Percentiles rank a stretch among this genome's conserved stretches.
These are phyloP conservation scores for Clonostachys rhizophaga DNA, from an alignment of 2,329 filamentous ascomycete genomes.

Conservation along the genomic window DNA sequence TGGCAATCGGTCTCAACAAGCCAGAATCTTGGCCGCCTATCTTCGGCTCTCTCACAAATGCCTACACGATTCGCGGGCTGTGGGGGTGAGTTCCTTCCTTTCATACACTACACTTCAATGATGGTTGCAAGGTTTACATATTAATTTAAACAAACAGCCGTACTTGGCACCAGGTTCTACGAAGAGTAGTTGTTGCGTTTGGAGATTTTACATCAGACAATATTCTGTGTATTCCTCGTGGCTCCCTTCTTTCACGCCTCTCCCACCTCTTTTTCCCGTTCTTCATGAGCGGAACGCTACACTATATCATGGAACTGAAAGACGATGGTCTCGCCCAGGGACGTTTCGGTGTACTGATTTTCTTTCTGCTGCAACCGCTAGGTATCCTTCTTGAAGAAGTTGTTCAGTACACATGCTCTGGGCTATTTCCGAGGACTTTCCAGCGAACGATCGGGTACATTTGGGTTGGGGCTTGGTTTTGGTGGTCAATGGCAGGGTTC, in stretches of 20 bases:
- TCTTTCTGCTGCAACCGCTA: slow-evolving; percentile 5
- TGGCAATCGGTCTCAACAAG: background rate
- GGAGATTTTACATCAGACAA: slow-evolving; percentile 3
- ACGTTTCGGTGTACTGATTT: background rate
- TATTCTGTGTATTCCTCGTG: slow-evolving; percentile 1
- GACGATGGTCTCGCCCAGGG: background rate
- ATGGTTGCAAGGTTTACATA: background rate
- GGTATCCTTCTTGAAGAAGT: slow-evolving; percentile 6
- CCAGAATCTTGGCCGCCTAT: slow-evolving; percentile 2
- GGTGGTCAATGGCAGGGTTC: slow-evolving; percentile 1
- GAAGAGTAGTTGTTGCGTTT: slow-evolving; percentile 2
- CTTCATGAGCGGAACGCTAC: slow-evolving; percentile 1
- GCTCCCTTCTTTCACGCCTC: slow-evolving; percentile 1
- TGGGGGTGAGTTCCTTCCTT: slow-evolving; percentile 4
- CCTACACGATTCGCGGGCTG: slow-evolving; percentile 4
- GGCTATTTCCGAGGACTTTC: background rate
- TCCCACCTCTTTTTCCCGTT: slow-evolving; percentile 4
- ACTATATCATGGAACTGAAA: slow-evolving; percentile 1
- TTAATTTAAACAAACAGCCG: no score
- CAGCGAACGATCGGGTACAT: slow-evolving; percentile 1
- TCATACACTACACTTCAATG: background rate
- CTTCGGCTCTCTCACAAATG: background rate
- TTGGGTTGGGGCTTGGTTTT: slow-evolving; percentile 1
- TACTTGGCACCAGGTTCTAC: slow-evolving; percentile 5
- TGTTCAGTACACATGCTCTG: slow-evolving; percentile 1